phyloP scores from a whole-genome alignment of 306 rosid genomes.

The Benincasa hispida region DNA sequence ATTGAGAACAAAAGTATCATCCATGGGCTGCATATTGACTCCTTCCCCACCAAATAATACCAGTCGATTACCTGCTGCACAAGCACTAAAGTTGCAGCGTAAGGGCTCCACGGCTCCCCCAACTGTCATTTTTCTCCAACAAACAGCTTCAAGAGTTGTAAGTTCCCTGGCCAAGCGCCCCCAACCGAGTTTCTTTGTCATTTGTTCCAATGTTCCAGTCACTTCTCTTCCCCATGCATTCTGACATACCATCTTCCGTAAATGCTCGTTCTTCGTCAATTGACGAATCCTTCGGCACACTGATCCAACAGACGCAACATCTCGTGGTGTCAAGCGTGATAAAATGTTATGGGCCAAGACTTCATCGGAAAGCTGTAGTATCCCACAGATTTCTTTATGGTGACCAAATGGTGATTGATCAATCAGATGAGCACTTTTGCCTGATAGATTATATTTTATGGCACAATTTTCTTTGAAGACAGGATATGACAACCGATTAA shows the following conservation, averaged over 20 bases:
- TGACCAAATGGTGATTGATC: constrained; percentile 30
- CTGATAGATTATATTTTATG: constrained; percentile 34
- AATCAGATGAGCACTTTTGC: constrained; percentile 25
- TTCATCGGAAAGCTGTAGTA: constrained; percentile 95
- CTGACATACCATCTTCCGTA: constrained; percentile 97
- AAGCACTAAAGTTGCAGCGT: constrained; percentile 95
- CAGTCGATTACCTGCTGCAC: constrained; percentile 91
- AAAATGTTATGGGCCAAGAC: constrained; percentile 90
- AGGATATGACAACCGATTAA: constrained; percentile 70
- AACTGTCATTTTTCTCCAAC: constrained; percentile 84
- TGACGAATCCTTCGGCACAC: constrained; percentile 87
- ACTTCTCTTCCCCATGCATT: constrained; percentile 99
- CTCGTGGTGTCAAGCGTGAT: constrained; percentile 93
- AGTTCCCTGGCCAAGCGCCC: constrained; percentile 87
- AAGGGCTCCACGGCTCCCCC: constrained; percentile 93
- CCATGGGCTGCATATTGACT: constrained; percentile 95
- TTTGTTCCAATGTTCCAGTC: constrained; percentile 73
- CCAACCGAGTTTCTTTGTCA: constrained; percentile 93
- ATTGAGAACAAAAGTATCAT: constrained; percentile 88
- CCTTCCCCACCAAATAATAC: constrained; percentile 98
- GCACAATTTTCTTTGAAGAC: constrained; percentile 67
- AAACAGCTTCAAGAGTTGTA: constrained; percentile 89
- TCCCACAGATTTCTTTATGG: constrained; percentile 59
- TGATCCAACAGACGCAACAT: constrained; percentile 96
- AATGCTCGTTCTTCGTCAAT: constrained; percentile 80